Evolutionary conservation across 78 protist species (phyloP).

Genomic region (Monosiga brevicollis): DNA sequence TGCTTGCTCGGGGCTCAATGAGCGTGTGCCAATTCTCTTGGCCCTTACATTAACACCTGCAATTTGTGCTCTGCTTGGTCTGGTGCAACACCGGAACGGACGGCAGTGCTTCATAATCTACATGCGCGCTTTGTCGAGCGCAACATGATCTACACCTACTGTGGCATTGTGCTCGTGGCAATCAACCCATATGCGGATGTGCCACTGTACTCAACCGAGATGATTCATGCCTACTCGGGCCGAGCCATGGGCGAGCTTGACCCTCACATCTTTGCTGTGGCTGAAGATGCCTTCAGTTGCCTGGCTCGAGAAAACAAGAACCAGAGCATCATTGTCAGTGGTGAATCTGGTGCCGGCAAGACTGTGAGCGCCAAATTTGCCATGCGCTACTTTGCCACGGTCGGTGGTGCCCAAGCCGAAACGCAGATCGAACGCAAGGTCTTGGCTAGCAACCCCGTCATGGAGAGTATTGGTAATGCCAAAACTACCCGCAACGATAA

Average conservation of each 20-base stretch:
- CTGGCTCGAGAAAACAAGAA: slow-evolving; percentile 19
- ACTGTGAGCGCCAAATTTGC: slow-evolving; percentile 12
- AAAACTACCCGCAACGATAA: slow-evolving; percentile 74
- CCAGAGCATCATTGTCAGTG: slow-evolving; percentile 34
- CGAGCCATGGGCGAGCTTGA: slow-evolving; percentile 4
- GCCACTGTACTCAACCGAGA: slow-evolving; percentile 20
- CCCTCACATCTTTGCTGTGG: slow-evolving; percentile 71
- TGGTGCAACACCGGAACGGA: too few relatives aligned
- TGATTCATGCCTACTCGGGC: slow-evolving; percentile 6
- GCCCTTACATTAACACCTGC: too few relatives aligned
- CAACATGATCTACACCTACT: not conserved
- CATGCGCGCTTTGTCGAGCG: not conserved
- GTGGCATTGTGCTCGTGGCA: slow-evolving; percentile 49
- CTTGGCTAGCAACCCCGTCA: slow-evolving; percentile 45
- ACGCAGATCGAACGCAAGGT: slow-evolving; percentile 26
- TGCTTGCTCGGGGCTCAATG: too few relatives aligned
- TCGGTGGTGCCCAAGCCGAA: not conserved
- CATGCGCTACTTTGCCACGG: slow-evolving; percentile 14
- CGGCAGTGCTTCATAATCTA: not conserved
- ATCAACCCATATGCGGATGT: slow-evolving; percentile 77
- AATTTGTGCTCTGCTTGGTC: too few relatives aligned
- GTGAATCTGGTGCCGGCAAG: slow-evolving; percentile 69
- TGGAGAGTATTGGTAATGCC: slow-evolving; percentile 84
- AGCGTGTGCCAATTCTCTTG: too few relatives aligned
- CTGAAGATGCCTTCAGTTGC: slow-evolving; percentile 60